Base-by-base conservation (phyloP, 2,329 filamentous ascomycete species). In the Stemphylium beticola region DNA sequence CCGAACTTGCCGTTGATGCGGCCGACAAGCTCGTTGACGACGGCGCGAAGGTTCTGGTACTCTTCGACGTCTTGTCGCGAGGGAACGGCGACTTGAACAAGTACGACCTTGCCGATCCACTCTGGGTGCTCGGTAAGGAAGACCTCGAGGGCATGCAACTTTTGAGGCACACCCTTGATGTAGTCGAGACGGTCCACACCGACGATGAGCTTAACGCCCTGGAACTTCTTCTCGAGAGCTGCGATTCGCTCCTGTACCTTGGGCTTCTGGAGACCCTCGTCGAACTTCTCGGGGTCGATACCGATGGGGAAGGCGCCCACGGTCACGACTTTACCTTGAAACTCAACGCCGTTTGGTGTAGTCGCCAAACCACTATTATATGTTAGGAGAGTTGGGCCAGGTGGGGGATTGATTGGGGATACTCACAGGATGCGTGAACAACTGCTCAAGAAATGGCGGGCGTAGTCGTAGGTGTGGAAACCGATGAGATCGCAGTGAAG, bases 391-490 rank as follows among this genome's bases (percentile, higher is more conserved):
- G 15, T 31, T n/a, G n/a, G 22, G 24, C 6, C 7, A n/a, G 34
- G 24, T 9, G 22, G 22, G 22, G 22, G 22, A 2, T 7, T 20
- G 10, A 2, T 18, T 7, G 4, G 9, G 24, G 6, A 29, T 33
- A 76, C 85, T 74, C 81, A 90, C 82, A 97, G 82, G 64, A 98
- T 95, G 62, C 93, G 89, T n/a, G 92, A 93, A 79, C 95, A 98
- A 73, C 91, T 93, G 79, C 92, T 96, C 64, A 99, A 79, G 79
- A 98, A 99, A 78, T 99, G 95, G 47, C 95, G 86, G n/a, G 93
- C 93, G 72, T 99, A 99, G 78, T 98, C 93, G 79, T 97, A 98
- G 24, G 95, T 99, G 78, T 99, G 95, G 81, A 99, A 98, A 29
- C 95, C 95, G 71, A 98, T 92, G 55, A 99, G 81, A 74, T 98